Percentiles rank a stretch among this genome's conserved stretches.
These are phyloP conservation scores for Cinnamomum chago DNA, from an alignment of 164 flowering plant genomes.

Conservation along the genomic window DNA sequence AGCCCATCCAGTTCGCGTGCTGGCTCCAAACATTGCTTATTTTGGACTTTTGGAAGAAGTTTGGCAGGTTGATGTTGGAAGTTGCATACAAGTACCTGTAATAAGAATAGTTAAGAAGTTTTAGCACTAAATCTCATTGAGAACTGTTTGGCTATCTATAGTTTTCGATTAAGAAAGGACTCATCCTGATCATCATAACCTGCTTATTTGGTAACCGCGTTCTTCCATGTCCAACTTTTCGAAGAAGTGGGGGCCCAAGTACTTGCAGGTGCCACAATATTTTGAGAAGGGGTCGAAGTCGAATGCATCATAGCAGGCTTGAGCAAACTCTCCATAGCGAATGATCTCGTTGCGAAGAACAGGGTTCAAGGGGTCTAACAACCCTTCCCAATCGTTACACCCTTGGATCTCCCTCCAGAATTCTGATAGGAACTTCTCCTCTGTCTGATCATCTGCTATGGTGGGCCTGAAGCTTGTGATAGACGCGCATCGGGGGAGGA, in stretches of 20 bases:
- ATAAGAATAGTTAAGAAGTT: no score
- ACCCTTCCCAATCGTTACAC: conserved; percentile 48
- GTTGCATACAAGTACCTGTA: conserved; percentile 61
- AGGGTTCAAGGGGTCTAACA: conserved; percentile 59
- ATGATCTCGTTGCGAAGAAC: conserved; percentile 58
- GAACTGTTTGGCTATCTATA: no score
- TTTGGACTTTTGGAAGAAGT: conserved; percentile 59
- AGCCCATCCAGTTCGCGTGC: conserved; percentile 91
- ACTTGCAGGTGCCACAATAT: conserved; percentile 70
- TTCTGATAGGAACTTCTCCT: conserved; percentile 8
- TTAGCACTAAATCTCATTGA: no score
- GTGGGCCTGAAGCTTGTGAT: neutral
- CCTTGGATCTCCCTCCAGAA: conserved; percentile 69
- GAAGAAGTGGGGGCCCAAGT: conserved; percentile 46
- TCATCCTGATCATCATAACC: no score
- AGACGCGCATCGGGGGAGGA: neutral
- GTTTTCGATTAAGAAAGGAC: no score
- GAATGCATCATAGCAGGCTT: conserved; percentile 77
- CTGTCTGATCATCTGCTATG: neutral
- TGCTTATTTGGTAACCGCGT: conserved; percentile 41
- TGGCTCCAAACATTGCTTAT: conserved; percentile 54
- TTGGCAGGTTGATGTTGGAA: conserved; percentile 70
- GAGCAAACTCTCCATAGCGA: conserved; percentile 72
- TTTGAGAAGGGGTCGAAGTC: conserved; percentile 72
- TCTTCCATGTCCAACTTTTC: conserved; percentile 40